Evolutionary conservation across 305 asterid species (phyloP), one percentile per base, ranked within the genome.

Genomic region (Solanum hybrid): DNA sequence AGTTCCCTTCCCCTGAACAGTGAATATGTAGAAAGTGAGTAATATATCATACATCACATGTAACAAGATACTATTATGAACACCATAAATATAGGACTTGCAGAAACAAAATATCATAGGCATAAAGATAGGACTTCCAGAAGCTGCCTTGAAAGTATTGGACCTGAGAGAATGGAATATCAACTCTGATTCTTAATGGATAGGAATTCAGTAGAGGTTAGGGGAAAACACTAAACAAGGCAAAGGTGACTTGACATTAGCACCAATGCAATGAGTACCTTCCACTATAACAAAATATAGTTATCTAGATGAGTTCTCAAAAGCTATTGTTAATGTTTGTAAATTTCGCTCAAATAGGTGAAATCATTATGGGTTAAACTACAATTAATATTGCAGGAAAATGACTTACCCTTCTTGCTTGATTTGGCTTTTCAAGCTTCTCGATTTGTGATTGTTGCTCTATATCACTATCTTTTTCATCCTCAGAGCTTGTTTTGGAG

Each of bases 371-470:
- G 31, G 17, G 51, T 56, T 85, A 60, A 85, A 60, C 26, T 85
- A 85, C 89, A 87, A 40, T 73, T 36, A 73, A 66, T 73, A 79
- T 87, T 45, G 40, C 85, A 87, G 40, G 73, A 73, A 73, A 27
- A 24, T 89, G 88, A 85, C 96, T 92, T 93, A 97, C 99, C 93
- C 97, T 93, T 88, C 98, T 95, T 77, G 93, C 90, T 93, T 91
- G 92, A 90, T 76, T 76, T 89, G 95, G 90, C 90, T 87, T 95
- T 92, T 90, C 93, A 31, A 93, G 90, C 84, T 69, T 71, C 37
- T 89, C 89, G 88, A 66, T 64, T 86, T 92, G 94, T 90, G 89
- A 56, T 78, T 90, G 94, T 91, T 92, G 92, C 69, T 92, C 96
- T 76, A 86, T 86, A 77, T 90, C 94, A 64, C 91, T 87, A 85